Evolutionary conservation across 2,329 filamentous ascomycete genomes (phyloP).

Genomic region (Xylariaceae sp.): DNA sequence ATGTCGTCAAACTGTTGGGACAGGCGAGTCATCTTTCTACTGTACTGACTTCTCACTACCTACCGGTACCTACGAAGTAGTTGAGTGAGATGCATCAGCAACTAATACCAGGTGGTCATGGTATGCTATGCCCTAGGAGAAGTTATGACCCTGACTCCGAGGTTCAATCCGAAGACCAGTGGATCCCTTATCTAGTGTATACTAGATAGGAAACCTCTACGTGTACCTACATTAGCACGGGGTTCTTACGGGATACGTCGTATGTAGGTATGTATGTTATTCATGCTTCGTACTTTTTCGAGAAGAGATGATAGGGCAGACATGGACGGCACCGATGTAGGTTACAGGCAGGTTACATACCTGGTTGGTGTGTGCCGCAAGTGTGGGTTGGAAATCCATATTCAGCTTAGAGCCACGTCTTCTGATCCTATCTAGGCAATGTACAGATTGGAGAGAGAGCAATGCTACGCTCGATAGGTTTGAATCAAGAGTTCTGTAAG

Average conservation of each 20-base stretch:
- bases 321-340: no score
- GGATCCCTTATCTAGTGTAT: neutral
- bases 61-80: neutral
- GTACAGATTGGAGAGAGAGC: no score
- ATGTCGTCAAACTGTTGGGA: neutral
- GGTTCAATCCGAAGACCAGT: neutral
- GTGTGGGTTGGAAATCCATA: no score
- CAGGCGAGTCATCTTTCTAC: neutral
- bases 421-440: no score
- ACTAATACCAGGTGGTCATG: neutral
- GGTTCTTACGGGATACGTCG: neutral
- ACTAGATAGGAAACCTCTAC: neutral
- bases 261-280: neutral
- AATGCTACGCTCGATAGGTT: no score
- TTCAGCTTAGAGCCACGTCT: no score
- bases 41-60: neutral
- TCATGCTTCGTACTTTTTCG: no score
- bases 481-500: no score
- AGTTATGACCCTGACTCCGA: neutral
- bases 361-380: no score
- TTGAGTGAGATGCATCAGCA: neutral
- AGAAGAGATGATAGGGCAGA: no score
- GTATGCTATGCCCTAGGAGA: neutral
- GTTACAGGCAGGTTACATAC: no score
- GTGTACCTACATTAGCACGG: neutral